Evolutionary conservation across 768 basidiomycete species (phyloP).

Genomic region (Krasilnikovozyma curviuscula): DNA sequence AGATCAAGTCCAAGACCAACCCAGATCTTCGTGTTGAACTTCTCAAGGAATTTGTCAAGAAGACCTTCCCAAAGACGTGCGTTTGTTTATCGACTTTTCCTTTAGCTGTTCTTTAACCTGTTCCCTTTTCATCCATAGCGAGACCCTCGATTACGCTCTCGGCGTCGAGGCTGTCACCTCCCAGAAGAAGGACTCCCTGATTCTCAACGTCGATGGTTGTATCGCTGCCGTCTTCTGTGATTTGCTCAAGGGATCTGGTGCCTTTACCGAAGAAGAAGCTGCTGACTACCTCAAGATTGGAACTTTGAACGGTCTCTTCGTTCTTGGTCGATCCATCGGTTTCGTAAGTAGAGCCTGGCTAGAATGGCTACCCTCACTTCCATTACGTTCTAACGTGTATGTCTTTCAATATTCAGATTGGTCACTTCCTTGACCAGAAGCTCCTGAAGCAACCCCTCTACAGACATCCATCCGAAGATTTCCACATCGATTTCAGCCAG

Average conservation of each 20-base stretch:
- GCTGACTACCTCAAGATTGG: slow-evolving; percentile 89
- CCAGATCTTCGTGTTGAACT: slow-evolving; percentile 48
- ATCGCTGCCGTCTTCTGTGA: slow-evolving; percentile 95
- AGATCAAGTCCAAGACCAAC: slow-evolving; percentile 98
- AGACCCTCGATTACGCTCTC: slow-evolving; percentile 38
- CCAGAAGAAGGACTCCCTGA: slow-evolving; percentile 74
- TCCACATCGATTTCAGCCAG: slow-evolving; percentile 52
- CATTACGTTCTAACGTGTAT: too few relatives aligned
- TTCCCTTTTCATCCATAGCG: neutral
- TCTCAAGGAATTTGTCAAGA: slow-evolving; percentile 75
- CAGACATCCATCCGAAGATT: slow-evolving; percentile 60
- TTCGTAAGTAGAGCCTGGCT: slow-evolving; percentile 56
- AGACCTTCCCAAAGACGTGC: slow-evolving; percentile 88
- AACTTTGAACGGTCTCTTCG: slow-evolving; percentile 87
- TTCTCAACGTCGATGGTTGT: slow-evolving; percentile 17
- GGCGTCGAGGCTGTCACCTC: slow-evolving; percentile 96
- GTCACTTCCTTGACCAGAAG: slow-evolving; percentile 54
- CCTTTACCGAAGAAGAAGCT: slow-evolving; percentile 87
- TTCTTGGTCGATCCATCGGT: slow-evolving; percentile 89
- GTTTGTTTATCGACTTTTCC: slow-evolving; percentile 55
- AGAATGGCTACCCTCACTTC: too few relatives aligned
- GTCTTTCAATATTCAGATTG: too few relatives aligned
- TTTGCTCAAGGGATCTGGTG: slow-evolving; percentile 72
- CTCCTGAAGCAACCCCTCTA: slow-evolving; percentile 78
- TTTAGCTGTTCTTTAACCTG: neutral